Percentiles rank a stretch among this genome's conserved stretches.
Conservation (phyloP, 129 eudicot species). For the Artemisia argyi region DNA sequence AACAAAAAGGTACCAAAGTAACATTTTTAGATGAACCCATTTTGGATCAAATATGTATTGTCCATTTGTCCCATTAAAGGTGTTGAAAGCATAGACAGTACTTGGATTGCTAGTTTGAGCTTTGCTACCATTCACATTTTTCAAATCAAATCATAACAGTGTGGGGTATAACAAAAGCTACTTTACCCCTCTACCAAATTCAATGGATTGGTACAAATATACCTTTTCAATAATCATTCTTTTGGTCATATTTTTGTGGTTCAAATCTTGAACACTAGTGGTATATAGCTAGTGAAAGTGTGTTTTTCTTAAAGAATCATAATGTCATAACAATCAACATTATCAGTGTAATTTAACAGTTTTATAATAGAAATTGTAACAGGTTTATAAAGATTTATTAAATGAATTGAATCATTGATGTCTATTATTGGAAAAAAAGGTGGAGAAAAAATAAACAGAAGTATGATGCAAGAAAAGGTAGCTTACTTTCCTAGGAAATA, state of each 20-base stretch:
- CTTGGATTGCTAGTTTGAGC: conserved; percentile 6
- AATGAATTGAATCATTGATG: background rate
- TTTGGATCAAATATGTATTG: conserved; percentile 12
- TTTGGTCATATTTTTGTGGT: too few relatives aligned
- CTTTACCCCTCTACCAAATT: background rate
- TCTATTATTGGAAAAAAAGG: conserved; percentile 14
- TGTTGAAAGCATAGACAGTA: conserved; percentile 8
- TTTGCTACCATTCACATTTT: conserved; percentile 4
- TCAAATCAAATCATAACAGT: conserved; percentile 17
- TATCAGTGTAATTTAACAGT: background rate
- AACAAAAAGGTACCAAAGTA: too few relatives aligned
- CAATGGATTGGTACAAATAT: too few relatives aligned
- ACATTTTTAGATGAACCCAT: background rate
- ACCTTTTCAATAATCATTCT: too few relatives aligned
- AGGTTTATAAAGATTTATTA: conserved; percentile 14
- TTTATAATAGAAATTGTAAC: conserved; percentile 19
- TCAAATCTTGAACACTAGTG: too few relatives aligned
- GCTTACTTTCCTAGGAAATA: conserved; percentile 40
- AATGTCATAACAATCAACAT: background rate
- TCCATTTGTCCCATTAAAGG: conserved; percentile 14
- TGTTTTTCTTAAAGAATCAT: too few relatives aligned
- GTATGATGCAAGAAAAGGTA: conserved; percentile 37
- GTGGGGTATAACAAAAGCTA: background rate
- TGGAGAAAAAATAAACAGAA: conserved; percentile 12
- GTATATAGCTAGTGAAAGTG: too few relatives aligned